phyloP scores from a whole-genome alignment of 192 early-diverging fungal species.

The Entrophospora sp. region DNA sequence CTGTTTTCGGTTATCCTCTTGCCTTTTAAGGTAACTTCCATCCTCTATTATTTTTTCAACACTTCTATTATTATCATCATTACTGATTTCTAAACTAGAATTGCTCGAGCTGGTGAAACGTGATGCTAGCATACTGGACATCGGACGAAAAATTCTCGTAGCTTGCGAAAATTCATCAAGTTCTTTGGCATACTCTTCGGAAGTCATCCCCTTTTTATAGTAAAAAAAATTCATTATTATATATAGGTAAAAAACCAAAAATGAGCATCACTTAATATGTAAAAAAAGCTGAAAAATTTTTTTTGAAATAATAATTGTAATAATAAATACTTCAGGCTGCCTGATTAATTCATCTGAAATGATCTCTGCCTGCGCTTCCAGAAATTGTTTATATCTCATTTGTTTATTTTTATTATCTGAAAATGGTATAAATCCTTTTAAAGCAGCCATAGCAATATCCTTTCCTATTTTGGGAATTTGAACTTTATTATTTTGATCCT shows the following conservation, averaged over 20 bases:
- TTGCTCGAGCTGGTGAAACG: slow-evolving; percentile 53
- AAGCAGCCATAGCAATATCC: slow-evolving; percentile 53
- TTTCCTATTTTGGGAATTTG: slow-evolving; percentile 47
- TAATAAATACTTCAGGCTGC: not conserved
- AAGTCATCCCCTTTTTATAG: slow-evolving; percentile 30
- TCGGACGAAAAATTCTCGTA: slow-evolving; percentile 63
- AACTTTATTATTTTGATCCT: slow-evolving; percentile 11
- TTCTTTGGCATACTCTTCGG: slow-evolving; percentile 48
- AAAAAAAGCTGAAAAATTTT: too few species aligned
- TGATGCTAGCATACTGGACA: slow-evolving; percentile 59
- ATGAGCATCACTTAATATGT: too few species aligned
- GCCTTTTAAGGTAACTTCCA: too few species aligned
- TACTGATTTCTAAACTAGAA: not conserved
- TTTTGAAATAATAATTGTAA: not conserved
- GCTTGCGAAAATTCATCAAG: slow-evolving; percentile 66
- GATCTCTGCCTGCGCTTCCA: slow-evolving; percentile 56
- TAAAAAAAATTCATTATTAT: not conserved
- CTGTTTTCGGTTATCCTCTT: not conserved
- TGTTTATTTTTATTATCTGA: slow-evolving; percentile 60
- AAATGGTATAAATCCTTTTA: slow-evolving; percentile 79
- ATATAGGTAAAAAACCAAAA: not conserved
- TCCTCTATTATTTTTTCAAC: too few species aligned
- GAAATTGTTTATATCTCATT: slow-evolving; percentile 57
- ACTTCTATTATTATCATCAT: not conserved
- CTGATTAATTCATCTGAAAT: slow-evolving; percentile 18